Conservation (phyloP, 1,284 basidiomycete genomes). For the Sutorius eximius region DNA sequence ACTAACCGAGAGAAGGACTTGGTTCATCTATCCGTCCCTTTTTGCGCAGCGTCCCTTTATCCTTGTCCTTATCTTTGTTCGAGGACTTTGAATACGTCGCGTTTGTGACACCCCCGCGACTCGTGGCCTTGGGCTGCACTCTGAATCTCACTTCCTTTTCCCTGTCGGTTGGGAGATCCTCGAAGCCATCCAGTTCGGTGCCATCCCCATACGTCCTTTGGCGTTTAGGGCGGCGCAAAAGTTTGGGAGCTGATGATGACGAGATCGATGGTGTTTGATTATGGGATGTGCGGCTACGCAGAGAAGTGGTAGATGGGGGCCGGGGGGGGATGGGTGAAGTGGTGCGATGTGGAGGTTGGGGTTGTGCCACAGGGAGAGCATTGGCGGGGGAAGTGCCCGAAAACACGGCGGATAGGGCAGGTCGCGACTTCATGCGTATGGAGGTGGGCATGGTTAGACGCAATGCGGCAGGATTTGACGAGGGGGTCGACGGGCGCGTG, state of each 20-base stretch:
- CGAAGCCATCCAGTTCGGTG: conserved; percentile 88
- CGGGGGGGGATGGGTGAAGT: conserved; percentile 59
- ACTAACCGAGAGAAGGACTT: conserved; percentile 42
- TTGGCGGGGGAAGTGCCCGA: conserved; percentile 42
- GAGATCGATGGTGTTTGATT: conserved; percentile 35
- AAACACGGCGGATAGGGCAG: conserved; percentile 73
- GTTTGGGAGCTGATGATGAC: conserved; percentile 54
- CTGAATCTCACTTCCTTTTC: conserved; percentile 75
- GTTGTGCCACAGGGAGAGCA: conserved; percentile 22
- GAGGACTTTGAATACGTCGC: conserved; percentile 45
- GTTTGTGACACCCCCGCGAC: conserved; percentile 52
- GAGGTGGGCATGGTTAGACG: conserved; percentile 86
- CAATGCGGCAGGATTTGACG: conserved; percentile 67
- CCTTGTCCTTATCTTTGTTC: conserved; percentile 33
- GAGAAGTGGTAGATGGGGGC: conserved; percentile 47
- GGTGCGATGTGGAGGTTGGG: conserved; percentile 40
- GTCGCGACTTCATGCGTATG: conserved; percentile 67
- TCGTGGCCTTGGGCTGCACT: conserved; percentile 66
- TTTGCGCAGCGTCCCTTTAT: conserved; percentile 57
- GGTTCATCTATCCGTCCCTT: conserved; percentile 46
- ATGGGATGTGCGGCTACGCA: conserved; percentile 36
- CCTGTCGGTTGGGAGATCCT: conserved; percentile 85
- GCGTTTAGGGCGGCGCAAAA: conserved; percentile 74
- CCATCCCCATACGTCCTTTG: conserved; percentile 84
- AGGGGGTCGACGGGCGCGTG: conserved; percentile 73